A percentile compares a stretch with the other conserved stretches of the same genome.
These are phyloP conservation scores for Mycena olivaceomarginata DNA, from an alignment of 768 basidiomycete genomes.

Conservation along the genomic window DNA sequence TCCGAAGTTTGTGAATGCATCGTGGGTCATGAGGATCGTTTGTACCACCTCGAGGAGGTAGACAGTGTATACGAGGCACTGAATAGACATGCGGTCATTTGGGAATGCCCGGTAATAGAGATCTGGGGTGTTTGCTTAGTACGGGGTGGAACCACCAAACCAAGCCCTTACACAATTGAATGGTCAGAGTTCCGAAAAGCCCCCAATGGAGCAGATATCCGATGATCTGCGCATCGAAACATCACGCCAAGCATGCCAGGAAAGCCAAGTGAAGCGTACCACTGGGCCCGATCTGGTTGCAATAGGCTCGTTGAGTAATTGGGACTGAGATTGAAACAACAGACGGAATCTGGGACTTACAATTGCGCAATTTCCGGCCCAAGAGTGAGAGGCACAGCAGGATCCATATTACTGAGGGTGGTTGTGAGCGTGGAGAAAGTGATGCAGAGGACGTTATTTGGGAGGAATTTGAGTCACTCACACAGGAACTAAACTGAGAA, in stretches of 20 bases:
- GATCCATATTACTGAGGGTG: neutral
- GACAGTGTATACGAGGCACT: constrained; percentile 5
- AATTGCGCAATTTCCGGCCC: neutral
- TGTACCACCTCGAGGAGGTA: constrained; percentile 6
- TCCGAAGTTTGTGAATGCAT: neutral
- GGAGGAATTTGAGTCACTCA: neutral
- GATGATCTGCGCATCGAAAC: neutral
- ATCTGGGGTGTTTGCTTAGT: neutral
- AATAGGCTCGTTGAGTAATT: neutral
- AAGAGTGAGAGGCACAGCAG: neutral
- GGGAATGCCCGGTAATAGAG: constrained; percentile 8
- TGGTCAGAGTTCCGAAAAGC: constrained; percentile 1
- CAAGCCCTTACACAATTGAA: neutral
- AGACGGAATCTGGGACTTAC: neutral
- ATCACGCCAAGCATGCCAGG: neutral
- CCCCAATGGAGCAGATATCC: constrained; percentile 9
- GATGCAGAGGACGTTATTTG: neutral
- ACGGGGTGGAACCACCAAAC: no score
- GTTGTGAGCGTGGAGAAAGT: neutral
- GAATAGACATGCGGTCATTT: neutral
- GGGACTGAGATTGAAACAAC: neutral
- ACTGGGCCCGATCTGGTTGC: constrained; percentile 1
- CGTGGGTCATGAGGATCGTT: constrained; percentile 2
- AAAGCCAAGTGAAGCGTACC: neutral
- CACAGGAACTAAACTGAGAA: neutral